A percentile compares a stretch with the other conserved stretches of the same genome.
phyloP scores from a whole-genome alignment of 2,329 filamentous ascomycete species.

The Apiospora phragmitis region DNA sequence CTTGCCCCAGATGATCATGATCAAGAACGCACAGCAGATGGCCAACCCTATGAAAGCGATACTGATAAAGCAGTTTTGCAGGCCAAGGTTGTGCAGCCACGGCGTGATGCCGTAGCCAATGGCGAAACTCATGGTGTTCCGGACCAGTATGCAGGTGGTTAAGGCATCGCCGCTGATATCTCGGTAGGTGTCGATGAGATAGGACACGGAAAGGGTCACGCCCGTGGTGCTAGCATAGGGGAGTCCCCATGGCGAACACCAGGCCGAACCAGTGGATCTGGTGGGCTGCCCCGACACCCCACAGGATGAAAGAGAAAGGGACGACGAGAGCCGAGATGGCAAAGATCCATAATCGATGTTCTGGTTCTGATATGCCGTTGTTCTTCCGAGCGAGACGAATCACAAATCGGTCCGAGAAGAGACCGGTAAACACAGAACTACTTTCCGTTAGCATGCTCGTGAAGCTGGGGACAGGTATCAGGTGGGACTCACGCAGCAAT shows the following conservation, averaged over 20 bases:
- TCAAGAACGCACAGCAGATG: slow-evolving; percentile 30
- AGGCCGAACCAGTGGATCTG: slow-evolving; percentile 43
- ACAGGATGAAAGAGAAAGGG: slow-evolving; percentile 28
- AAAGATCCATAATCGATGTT: slow-evolving; percentile 43
- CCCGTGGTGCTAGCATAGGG: slow-evolving; percentile 37
- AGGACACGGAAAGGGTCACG: slow-evolving; percentile 38
- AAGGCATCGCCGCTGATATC: slow-evolving; percentile 41
- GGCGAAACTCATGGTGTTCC: slow-evolving; percentile 41
- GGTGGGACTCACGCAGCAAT: slow-evolving; percentile 25
- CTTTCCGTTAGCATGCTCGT: not conserved
- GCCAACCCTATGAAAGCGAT: slow-evolving; percentile 32
- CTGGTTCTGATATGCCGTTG: slow-evolving; percentile 41
- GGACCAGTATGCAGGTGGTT: slow-evolving; percentile 40
- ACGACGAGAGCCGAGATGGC: slow-evolving; percentile 28
- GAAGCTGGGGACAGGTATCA: too few relatives aligned
- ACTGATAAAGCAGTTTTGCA: slow-evolving; percentile 45
- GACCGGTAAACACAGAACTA: slow-evolving; percentile 31
- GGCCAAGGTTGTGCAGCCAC: slow-evolving; percentile 42
- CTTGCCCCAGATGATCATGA: slow-evolving; percentile 34
- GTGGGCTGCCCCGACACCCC: slow-evolving; percentile 35
- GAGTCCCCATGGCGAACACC: slow-evolving; percentile 39
- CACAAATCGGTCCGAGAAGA: slow-evolving; percentile 38
- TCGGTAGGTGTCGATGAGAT: slow-evolving; percentile 42
- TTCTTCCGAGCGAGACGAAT: slow-evolving; percentile 41
- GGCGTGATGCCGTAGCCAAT: slow-evolving; percentile 46